phyloP scores from a whole-genome alignment of 805 yeast species.

The Yamadazyma laniorum region DNA sequence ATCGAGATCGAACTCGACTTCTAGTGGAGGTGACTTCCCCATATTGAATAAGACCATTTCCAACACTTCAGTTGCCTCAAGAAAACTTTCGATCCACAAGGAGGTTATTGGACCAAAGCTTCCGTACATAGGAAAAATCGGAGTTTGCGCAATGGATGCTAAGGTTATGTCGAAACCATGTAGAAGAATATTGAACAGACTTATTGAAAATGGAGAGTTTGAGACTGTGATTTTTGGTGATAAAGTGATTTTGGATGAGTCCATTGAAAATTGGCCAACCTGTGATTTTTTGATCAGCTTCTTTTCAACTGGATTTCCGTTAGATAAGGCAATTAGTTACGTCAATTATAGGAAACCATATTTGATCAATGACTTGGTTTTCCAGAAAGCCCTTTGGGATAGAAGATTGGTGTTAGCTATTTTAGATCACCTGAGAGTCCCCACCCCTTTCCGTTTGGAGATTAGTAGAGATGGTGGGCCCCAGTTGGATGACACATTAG shows the following conservation, averaged over 20 bases:
- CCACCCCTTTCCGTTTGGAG: slow-evolving; percentile 85
- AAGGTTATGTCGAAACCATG: slow-evolving; percentile 96
- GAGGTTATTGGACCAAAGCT: slow-evolving; percentile 48
- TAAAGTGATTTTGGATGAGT: slow-evolving; percentile 91
- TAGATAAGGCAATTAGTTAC: slow-evolving; percentile 91
- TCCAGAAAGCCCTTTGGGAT: slow-evolving; percentile 98
- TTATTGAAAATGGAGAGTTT: slow-evolving; percentile 91
- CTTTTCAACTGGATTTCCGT: slow-evolving; percentile 94
- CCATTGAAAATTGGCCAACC: slow-evolving; percentile 97
- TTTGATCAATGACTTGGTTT: slow-evolving; percentile 78
- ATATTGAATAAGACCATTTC: slow-evolving; percentile 36
- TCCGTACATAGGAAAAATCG: slow-evolving; percentile 86
- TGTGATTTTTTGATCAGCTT: slow-evolving; percentile 93
- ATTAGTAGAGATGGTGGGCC: slow-evolving; percentile 98
- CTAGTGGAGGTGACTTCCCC: slow-evolving; percentile 15
- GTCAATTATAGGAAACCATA: slow-evolving; percentile 88
- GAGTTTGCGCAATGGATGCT: slow-evolving; percentile 98
- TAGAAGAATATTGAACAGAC: slow-evolving; percentile 79
- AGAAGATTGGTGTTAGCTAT: slow-evolving; percentile 81
- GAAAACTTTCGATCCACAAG: slow-evolving; percentile 31
- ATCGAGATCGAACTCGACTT: slow-evolving; percentile 22
- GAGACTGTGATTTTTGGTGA: slow-evolving; percentile 97
- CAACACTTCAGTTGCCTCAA: slow-evolving; percentile 31
- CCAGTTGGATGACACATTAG: slow-evolving; percentile 58
- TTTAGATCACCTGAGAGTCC: slow-evolving; percentile 77